A percentile compares a stretch with the other conserved stretches of the same genome.
These are phyloP conservation scores for Larix kaempferi DNA, from an alignment of 75 land plant species.

Conservation along the genomic window DNA sequence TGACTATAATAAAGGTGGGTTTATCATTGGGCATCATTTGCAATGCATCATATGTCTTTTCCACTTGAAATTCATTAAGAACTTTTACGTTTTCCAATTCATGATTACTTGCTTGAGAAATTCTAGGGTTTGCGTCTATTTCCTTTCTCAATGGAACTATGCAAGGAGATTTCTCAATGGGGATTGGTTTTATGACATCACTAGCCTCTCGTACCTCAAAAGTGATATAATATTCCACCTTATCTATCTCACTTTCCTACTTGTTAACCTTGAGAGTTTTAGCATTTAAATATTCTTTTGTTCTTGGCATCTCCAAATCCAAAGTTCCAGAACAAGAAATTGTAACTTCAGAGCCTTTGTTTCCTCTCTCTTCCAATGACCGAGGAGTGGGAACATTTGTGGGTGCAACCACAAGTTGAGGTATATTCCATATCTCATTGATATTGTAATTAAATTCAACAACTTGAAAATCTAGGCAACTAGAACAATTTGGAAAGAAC, in stretches of 20 bases:
- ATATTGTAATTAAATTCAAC: neutral
- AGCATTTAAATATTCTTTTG: neutral
- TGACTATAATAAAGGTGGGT: neutral
- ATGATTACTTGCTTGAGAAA: neutral
- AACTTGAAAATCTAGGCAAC: neutral
- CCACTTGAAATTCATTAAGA: neutral
- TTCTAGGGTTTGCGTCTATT: neutral
- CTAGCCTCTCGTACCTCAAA: neutral
- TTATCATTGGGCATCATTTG: neutral
- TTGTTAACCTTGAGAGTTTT: neutral
- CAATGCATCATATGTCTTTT: neutral
- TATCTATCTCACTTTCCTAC: neutral
- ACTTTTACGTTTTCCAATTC: neutral
- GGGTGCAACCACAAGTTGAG: conserved; percentile 2
- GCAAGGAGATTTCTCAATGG: neutral
- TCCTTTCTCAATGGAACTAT: neutral
- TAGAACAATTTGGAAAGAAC: neutral
- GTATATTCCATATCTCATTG: neutral
- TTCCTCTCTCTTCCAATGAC: neutral
- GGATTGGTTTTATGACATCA: neutral
- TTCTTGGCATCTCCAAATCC: neutral
- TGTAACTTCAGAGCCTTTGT: neutral
- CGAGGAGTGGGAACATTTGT: neutral
- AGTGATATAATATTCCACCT: neutral
- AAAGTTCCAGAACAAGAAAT: neutral